Evolutionary conservation across 257 asterid genomes (phyloP).

Genomic region (Striga asiatica): DNA sequence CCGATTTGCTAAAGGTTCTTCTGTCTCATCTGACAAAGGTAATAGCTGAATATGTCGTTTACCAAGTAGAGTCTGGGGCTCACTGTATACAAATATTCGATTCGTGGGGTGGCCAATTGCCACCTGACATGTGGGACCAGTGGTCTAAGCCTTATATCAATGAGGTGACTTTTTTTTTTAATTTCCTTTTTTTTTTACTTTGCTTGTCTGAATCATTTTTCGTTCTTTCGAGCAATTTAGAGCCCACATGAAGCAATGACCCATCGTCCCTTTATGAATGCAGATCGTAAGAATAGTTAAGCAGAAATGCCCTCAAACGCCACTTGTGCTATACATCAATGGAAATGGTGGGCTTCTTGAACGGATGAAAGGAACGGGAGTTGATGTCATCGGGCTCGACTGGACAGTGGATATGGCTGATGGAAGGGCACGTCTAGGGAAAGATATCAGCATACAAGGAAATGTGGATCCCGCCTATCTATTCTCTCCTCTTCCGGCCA

Average conservation of each 20-base stretch:
- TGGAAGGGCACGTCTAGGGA: slow-evolving; percentile 74
- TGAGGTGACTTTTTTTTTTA: too few relatives aligned
- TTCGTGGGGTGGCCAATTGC: slow-evolving; percentile 87
- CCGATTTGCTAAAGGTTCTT: slow-evolving; percentile 45
- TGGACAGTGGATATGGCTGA: slow-evolving; percentile 97
- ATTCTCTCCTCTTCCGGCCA: slow-evolving; percentile 72
- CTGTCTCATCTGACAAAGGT: slow-evolving; percentile 78
- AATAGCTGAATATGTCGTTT: slow-evolving; percentile 42
- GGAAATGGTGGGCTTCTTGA: slow-evolving; percentile 93
- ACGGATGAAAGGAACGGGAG: slow-evolving; percentile 84
- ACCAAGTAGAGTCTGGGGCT: slow-evolving; percentile 92
- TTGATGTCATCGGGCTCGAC: slow-evolving; percentile 93
- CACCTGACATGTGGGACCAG: slow-evolving; percentile 67
- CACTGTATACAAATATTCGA: slow-evolving; percentile 90
- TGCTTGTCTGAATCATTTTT: not conserved
- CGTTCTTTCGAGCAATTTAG: not conserved
- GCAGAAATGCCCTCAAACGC: slow-evolving; percentile 72
- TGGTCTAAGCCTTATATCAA: slow-evolving; percentile 93
- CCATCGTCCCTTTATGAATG: too few relatives aligned
- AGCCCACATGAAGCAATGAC: not conserved
- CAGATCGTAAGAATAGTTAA: slow-evolving; percentile 67
- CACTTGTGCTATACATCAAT: slow-evolving; percentile 82
- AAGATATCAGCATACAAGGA: slow-evolving; percentile 68
- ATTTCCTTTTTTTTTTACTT: too few relatives aligned
- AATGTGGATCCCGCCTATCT: slow-evolving; percentile 83